These are phyloP conservation scores for Cyberlindnera sargentensis DNA, from an alignment of 805 yeast genomes.

Conservation along the genomic window DNA sequence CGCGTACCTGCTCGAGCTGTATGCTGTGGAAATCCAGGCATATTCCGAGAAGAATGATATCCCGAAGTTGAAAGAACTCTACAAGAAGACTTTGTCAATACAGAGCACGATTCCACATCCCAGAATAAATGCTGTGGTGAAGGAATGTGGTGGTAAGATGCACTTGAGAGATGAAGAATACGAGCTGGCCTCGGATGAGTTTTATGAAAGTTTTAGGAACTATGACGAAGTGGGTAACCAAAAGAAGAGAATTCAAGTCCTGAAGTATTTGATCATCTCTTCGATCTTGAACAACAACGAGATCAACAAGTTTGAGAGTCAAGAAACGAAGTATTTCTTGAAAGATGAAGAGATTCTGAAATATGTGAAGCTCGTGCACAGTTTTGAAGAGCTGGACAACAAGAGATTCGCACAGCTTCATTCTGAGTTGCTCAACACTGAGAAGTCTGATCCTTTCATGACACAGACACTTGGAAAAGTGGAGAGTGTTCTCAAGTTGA, in stretches of 20 bases:
- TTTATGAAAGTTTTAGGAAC: conserved; percentile 50
- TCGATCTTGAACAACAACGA: conserved; percentile 48
- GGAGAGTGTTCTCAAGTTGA: conserved; percentile 14
- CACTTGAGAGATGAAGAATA: conserved; percentile 54
- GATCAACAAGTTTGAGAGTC: conserved; percentile 25
- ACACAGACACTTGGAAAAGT: conserved; percentile 15
- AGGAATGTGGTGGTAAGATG: conserved; percentile 70
- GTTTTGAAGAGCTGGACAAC: conserved; percentile 18
- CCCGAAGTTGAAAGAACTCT: conserved; percentile 38
- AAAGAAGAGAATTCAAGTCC: conserved; percentile 44
- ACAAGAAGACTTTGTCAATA: conserved; percentile 39
- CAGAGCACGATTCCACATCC: conserved; percentile 72
- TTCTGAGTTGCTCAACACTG: conserved; percentile 4
- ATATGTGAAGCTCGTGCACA: conserved; percentile 15
- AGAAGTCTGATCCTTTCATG: conserved; percentile 14
- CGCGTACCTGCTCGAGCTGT: conserved; percentile 50
- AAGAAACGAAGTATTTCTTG: conserved; percentile 22
- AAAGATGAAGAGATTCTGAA: conserved; percentile 17
- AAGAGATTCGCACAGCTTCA: conserved; percentile 11
- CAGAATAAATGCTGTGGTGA: conserved; percentile 60
- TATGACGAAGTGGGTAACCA: conserved; percentile 64
- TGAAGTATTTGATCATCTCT: conserved; percentile 56
- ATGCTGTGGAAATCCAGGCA: conserved; percentile 59
- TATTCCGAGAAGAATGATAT: conserved; percentile 33
- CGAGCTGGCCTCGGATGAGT: conserved; percentile 47